These are phyloP conservation scores for Ogataea henricii DNA, from an alignment of 805 yeast genomes.

Conservation along the genomic window DNA sequence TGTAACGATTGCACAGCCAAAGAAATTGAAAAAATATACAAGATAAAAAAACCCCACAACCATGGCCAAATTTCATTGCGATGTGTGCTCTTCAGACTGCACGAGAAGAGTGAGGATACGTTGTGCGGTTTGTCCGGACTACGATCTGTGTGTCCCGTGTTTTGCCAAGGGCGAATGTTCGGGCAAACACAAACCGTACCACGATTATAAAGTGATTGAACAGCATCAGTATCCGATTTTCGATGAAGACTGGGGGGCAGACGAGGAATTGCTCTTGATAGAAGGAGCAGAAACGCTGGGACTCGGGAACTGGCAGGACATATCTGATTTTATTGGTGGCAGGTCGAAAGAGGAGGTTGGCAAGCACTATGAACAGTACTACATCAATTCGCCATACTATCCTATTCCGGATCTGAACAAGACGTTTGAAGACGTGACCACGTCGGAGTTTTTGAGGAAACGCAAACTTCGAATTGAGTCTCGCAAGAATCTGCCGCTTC, in stretches of 20 bases:
- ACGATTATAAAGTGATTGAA: conserved; percentile 87
- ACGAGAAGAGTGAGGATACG: conserved; percentile 87
- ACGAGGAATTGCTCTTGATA: conserved; percentile 84
- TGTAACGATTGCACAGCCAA: not conserved
- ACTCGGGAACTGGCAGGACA: conserved; percentile 96
- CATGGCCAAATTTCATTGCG: conserved; percentile 77
- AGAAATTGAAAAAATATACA: not conserved
- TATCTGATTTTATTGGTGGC: conserved; percentile 95
- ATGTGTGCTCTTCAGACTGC: conserved; percentile 94
- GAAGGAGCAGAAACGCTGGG: conserved; percentile 94
- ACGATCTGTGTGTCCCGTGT: conserved; percentile 97
- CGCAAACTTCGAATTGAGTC: conserved; percentile 74
- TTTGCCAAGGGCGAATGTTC: conserved; percentile 81
- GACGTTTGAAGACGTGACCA: conserved; percentile 61
- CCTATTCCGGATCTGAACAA: conserved; percentile 88
- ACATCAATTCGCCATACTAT: conserved; percentile 67
- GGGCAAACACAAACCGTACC: conserved; percentile 91
- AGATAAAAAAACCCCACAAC: not conserved
- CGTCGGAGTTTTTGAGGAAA: conserved; percentile 65
- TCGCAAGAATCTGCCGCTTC: conserved; percentile 70
- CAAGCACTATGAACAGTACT: conserved; percentile 73
- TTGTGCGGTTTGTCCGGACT: conserved; percentile 91
- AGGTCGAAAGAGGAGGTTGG: conserved; percentile 90
- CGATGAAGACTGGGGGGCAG: conserved; percentile 95
- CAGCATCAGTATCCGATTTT: conserved; percentile 95